Conservation (phyloP, 2,329 filamentous ascomycete genomes). For the Aspergillus arachidicola region DNA sequence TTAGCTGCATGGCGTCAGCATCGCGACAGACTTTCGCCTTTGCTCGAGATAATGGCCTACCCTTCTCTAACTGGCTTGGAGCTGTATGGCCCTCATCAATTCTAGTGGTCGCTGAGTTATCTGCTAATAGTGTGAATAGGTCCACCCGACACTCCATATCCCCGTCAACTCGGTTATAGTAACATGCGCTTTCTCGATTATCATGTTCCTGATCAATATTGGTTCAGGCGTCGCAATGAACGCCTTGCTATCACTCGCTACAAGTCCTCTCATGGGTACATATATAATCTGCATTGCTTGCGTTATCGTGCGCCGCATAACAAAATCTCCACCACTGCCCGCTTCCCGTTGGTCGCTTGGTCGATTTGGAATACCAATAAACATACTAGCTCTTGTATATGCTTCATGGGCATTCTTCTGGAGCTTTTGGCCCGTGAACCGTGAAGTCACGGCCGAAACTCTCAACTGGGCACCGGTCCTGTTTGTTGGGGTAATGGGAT, state of each 20-base stretch:
- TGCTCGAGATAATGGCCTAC: conserved; percentile 47
- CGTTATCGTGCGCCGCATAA: conserved; percentile 44
- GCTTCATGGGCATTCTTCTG: conserved; percentile 50
- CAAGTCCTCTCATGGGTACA: conserved; percentile 51
- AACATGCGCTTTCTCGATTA: conserved; percentile 33
- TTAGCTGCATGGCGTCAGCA: conserved; percentile 43
- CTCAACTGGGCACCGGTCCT: conserved; percentile 57
- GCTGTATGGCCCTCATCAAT: background rate
- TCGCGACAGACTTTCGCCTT: conserved; percentile 48
- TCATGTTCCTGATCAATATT: conserved; percentile 55
- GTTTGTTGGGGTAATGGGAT: conserved; percentile 43
- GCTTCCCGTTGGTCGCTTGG: conserved; percentile 47
- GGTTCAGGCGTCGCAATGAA: conserved; percentile 55
- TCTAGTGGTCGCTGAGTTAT: too few species aligned
- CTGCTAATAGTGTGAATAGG: conserved; percentile 15
- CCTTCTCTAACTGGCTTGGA: conserved; percentile 44
- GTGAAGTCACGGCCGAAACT: conserved; percentile 39
- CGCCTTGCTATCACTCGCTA: conserved; percentile 53
- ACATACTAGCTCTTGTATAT: conserved; percentile 49
- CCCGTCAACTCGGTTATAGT: conserved; percentile 44
- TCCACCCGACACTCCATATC: conserved; percentile 42
- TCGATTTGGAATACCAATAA: conserved; percentile 46
- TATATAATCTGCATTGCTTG: conserved; percentile 54
- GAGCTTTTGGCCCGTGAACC: conserved; percentile 48
- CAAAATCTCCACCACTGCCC: conserved; percentile 36